phyloP scores from a whole-genome alignment of 2,329 filamentous ascomycete species.

The Gnomoniopsis smithogilvyi region DNA sequence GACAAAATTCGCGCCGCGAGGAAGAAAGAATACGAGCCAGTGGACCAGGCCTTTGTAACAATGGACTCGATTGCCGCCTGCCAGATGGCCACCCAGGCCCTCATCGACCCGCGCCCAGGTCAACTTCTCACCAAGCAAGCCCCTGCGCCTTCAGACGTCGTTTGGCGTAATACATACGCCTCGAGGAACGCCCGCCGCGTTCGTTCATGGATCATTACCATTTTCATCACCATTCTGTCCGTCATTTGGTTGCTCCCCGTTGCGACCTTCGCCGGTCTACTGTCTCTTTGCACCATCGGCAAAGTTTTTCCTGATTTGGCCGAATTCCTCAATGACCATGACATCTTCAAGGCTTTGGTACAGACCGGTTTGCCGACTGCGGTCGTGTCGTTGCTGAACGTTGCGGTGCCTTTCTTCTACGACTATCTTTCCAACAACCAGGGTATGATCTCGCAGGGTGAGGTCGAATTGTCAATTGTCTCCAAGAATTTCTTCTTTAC shows the following conservation, averaged over 20 bases:
- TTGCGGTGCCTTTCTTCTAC: slow-evolving; percentile 90
- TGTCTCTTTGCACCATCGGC: slow-evolving; percentile 78
- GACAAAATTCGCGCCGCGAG: slow-evolving; percentile 69
- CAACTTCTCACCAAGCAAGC: slow-evolving; percentile 81
- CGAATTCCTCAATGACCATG: slow-evolving; percentile 62
- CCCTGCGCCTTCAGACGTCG: slow-evolving; percentile 85
- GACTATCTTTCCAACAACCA: slow-evolving; percentile 88
- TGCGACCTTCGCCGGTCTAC: slow-evolving; percentile 70
- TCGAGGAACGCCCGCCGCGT: slow-evolving; percentile 70
- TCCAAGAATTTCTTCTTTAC: slow-evolving; percentile 99
- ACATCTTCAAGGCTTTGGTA: slow-evolving; percentile 71
- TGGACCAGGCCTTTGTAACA: slow-evolving; percentile 88
- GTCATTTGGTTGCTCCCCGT: slow-evolving; percentile 86
- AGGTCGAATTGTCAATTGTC: slow-evolving; percentile 90
- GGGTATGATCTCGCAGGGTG: slow-evolving; percentile 91
- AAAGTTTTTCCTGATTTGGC: slow-evolving; percentile 70
- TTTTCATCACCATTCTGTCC: slow-evolving; percentile 77
- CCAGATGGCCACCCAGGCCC: slow-evolving; percentile 95
- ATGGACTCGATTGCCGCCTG: slow-evolving; percentile 92
- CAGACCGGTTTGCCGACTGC: slow-evolving; percentile 86
- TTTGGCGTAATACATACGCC: slow-evolving; percentile 92
- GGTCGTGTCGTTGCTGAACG: slow-evolving; percentile 80
- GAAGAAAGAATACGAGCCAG: slow-evolving; percentile 72
- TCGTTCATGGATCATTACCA: slow-evolving; percentile 79
- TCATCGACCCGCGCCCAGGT: slow-evolving; percentile 85